Base-by-base conservation (phyloP, 495 filamentous ascomycete species). In the Apodospora peruviana region DNA sequence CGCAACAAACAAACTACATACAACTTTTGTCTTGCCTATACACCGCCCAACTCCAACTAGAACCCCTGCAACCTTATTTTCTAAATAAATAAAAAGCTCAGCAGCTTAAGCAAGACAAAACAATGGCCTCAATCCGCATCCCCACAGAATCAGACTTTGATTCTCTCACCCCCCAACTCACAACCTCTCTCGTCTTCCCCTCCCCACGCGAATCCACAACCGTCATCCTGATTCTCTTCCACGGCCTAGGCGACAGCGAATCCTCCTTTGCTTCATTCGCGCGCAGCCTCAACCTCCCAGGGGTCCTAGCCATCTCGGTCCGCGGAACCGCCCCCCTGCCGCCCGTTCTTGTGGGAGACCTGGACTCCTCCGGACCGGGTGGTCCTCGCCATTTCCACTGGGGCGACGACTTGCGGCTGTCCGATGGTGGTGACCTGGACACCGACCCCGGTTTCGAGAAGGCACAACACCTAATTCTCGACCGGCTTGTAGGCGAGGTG, bases 321-420 rank as follows among this genome's bases (percentile, higher is more conserved):
- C 85, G 83, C 61, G 93, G 81, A 0, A 82, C 85, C 0, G 73
- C 67, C n/a, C 80, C 81, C 0, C 69, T 97, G 3, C 90, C 91
- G 5, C 80, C 89, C 43, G 74, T 84, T 22, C 69, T 91, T 0
- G 74, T 80, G 11, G 88, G 88, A 4, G 32, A 62, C 3, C 32
- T 48, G 0, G 59, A 48, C 27, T 18, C 14, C 16, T 19, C 21
- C 47, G 3, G 44, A 42, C 0, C 51, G 50, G 20, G 46, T 50
- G 12, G 44, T 14, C 27, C 27, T 32, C 2, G 40, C 0, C 54
- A 71, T 19, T 96, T 82, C 61, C 90, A 96, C 68, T 97, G 91
- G 91, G 90, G 90, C 43, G 88, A 97, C 64, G 91, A 98, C 60
- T 66, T 98, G 25, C 59, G 75, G 2, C 80, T 96, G 41, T 80